A percentile compares a stretch with the other conserved stretches of the same genome.
phyloP scores from a whole-genome alignment of 1,139 yeast species.

The Wickerhamomyces sp. region DNA sequence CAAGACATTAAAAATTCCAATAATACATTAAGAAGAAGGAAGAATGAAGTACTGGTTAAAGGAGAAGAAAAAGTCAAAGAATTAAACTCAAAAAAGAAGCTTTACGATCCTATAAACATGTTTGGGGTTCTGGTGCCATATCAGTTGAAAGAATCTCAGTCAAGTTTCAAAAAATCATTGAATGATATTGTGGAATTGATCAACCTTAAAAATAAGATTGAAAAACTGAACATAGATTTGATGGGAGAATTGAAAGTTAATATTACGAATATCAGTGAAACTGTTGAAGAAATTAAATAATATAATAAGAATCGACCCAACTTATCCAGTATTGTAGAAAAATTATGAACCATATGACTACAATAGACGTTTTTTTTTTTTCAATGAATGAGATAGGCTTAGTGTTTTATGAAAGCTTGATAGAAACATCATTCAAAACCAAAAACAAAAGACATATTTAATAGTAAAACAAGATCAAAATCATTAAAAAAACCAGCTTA shows the following conservation, averaged over 20 bases:
- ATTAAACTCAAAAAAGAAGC: constrained; percentile 1
- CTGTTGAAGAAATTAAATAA: background rate
- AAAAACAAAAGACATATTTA: background rate
- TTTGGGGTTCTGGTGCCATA: constrained; percentile 48
- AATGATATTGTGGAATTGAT: constrained; percentile 22
- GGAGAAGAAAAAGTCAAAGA: background rate
- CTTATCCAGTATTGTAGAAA: no score
- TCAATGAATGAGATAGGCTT: no score
- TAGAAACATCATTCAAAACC: background rate
- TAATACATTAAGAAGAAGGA: constrained; percentile 2
- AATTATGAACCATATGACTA: no score
- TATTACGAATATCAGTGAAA: background rate
- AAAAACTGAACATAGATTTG: background rate
- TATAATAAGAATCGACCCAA: no score
- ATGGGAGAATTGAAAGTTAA: background rate
- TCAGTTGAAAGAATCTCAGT: constrained; percentile 38
- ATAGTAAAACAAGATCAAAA: background rate
- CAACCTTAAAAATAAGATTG: background rate
- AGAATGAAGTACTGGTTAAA: background rate
- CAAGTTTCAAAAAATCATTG: constrained; percentile 31
- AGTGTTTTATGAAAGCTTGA: no score
- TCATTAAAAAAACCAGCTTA: background rate
- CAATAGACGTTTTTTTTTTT: no score
- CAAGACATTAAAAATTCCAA: background rate
- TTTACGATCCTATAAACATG: constrained; percentile 41